Evolutionary conservation across 805 yeast genomes (phyloP), one percentile per base, ranked within the genome.

Genomic region (Naumovozyma dairenensis): DNA sequence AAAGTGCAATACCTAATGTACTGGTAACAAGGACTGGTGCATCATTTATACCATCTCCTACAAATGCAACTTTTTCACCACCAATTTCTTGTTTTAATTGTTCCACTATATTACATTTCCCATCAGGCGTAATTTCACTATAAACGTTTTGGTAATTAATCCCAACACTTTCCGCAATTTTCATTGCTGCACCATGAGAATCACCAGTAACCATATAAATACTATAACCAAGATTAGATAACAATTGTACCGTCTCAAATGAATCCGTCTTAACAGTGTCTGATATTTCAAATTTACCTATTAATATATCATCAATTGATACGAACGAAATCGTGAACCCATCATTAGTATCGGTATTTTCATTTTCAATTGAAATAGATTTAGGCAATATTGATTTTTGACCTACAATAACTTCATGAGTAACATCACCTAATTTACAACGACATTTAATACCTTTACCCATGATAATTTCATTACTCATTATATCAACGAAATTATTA

Each of bases 21-120:
- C 96, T 81, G 36, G 80, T 71, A 1, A 84, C 94, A 35, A 92
- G 67, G 0, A 97, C 97, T 0, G 98, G 96, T 0, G 97, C 94
- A 55, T 92, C 99, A 57, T 92, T 92, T 44, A 92, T 83, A 39
- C 99, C 99, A 60, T 92, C 99, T 25, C 99, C 99, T 16, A 92
- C 79, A 66, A 93, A 86, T 5, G 87, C 89, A 27, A 92, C 79
- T 13, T 65, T 62, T 8, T 60, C 47, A 2, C 27, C 28, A 2
- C 63, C 65, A 3, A 45, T 46, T n/a, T 29, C 31, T 12, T 18
- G 21, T 48, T 78, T 82, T 35, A 84, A 60, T 31, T 67, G 65
- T 26, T 61, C 59, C 16, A 92, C 74, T 21, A 84, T 66, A 20
- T 69, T 69, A 36, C 83, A 77, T 58, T 92, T 92, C 34, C 79